phyloP scores from a whole-genome alignment of 1,284 basidiomycete species.

The Apiotrichum veenhuisii region DNA sequence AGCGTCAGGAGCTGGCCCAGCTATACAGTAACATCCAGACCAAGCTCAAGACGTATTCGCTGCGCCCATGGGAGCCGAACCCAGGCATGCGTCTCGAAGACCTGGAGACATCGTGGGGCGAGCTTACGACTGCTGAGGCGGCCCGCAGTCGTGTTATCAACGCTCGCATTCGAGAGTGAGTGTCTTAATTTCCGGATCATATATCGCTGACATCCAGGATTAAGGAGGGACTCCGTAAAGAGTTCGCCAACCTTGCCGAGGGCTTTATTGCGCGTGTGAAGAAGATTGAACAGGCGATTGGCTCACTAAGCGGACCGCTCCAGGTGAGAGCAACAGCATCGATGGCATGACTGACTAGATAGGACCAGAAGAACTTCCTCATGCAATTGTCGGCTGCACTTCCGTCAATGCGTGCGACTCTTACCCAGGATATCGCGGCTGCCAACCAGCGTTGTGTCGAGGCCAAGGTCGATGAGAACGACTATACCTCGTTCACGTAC shows the following conservation, averaged over 20 bases:
- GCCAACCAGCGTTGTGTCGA: constrained; percentile 69
- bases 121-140: constrained; percentile 70
- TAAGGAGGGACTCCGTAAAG: constrained; percentile 78
- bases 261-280: constrained; percentile 72
- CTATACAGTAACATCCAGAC: constrained; percentile 92
- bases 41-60: constrained; percentile 84
- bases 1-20: constrained; percentile 82
- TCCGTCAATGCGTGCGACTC: constrained; percentile 25
- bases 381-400: constrained; percentile 28
- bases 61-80: constrained; percentile 78
- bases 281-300: constrained; percentile 68
- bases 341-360: neutral
- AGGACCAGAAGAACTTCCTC: constrained; percentile 44
- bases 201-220: constrained; percentile 57
- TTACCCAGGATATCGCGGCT: constrained; percentile 31
- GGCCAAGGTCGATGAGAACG: constrained; percentile 97
- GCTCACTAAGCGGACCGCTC: constrained; percentile 70
- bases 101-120: constrained; percentile 74
- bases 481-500: constrained; percentile 85
- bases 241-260: constrained; percentile 80
- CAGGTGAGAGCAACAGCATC: constrained; percentile 55
- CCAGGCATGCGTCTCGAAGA: constrained; percentile 67
- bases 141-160: constrained; percentile 78
- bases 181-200: constrained; percentile 6
- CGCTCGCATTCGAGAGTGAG: constrained; percentile 82